Evolutionary conservation across 805 yeast genomes (phyloP).

Genomic region (Kodamaea neixiangensis): DNA sequence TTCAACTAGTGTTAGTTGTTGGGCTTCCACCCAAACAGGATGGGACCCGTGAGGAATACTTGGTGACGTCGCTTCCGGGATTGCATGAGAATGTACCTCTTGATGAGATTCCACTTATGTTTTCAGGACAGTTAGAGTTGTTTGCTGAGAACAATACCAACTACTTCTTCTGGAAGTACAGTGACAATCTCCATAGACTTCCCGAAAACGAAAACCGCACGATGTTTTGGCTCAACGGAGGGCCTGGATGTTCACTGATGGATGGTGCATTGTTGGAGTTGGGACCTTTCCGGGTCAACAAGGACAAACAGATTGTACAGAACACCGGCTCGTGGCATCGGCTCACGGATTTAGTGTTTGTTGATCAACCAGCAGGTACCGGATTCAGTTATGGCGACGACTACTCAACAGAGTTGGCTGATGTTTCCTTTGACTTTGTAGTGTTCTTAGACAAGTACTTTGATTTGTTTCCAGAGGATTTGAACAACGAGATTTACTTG

Average conservation of each 20-base stretch:
- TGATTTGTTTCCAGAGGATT: constrained; percentile 71
- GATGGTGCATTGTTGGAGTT: constrained; percentile 94
- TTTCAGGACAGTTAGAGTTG: constrained; percentile 66
- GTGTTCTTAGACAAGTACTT: constrained; percentile 67
- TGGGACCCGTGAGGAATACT: constrained; percentile 16
- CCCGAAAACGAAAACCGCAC: constrained; percentile 45
- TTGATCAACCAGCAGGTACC: constrained; percentile 95
- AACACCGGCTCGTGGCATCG: constrained; percentile 86
- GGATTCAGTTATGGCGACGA: constrained; percentile 74
- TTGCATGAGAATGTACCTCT: constrained; percentile 30
- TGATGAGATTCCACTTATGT: constrained; percentile 52
- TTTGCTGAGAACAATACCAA: constrained; percentile 54
- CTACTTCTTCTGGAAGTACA: constrained; percentile 79
- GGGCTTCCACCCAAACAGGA: constrained; percentile 12
- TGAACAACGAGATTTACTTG: constrained; percentile 61
- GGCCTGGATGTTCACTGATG: constrained; percentile 98
- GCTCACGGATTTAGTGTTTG: constrained; percentile 73
- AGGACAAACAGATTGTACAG: constrained; percentile 42
- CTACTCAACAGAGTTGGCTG: constrained; percentile 54
- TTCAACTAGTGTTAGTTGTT: neutral
- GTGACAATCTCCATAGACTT: constrained; percentile 25
- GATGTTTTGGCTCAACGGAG: constrained; percentile 93
- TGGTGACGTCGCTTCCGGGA: constrained; percentile 42
- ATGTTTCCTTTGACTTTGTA: constrained; percentile 64
- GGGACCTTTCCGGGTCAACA: constrained; percentile 78